Percentiles rank a stretch among this genome's conserved stretches.
These are phyloP conservation scores for Lecanosticta acicola DNA, from an alignment of 2,329 filamentous ascomycete genomes.

Conservation along the genomic window DNA sequence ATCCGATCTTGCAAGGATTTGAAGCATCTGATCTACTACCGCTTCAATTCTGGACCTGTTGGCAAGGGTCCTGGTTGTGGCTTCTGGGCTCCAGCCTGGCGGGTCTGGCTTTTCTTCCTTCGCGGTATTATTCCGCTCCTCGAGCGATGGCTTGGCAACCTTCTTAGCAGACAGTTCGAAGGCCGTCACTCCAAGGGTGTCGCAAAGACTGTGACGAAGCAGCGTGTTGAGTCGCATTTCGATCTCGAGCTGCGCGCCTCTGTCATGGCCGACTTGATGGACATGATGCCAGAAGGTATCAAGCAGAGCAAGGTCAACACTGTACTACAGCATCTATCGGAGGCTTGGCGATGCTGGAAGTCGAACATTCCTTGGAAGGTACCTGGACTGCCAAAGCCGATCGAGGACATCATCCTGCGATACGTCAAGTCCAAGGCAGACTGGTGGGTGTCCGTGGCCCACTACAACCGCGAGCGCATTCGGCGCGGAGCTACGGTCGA, in stretches of 20 bases:
- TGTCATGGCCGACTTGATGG: conserved; percentile 98
- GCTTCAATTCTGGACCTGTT: conserved; percentile 94
- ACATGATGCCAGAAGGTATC: conserved; percentile 99
- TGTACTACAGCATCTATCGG: conserved; percentile 91
- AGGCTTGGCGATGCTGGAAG: conserved; percentile 99
- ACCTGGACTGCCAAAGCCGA: conserved; percentile 87
- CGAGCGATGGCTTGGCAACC: conserved; percentile 94
- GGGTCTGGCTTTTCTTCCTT: conserved; percentile 99
- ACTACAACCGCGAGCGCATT: conserved; percentile 98
- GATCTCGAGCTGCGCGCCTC: conserved; percentile 95
- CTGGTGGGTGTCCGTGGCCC: conserved; percentile 99
- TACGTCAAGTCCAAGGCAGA: conserved; percentile 99
- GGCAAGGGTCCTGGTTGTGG: conserved; percentile 96
- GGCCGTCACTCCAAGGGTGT: conserved; percentile 98
- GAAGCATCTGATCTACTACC: conserved; percentile 98
- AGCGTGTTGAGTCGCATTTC: conserved; percentile 97
- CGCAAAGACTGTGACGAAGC: conserved; percentile 97
- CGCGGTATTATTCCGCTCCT: conserved; percentile 94
- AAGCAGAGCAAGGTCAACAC: conserved; percentile 99
- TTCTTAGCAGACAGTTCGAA: conserved; percentile 95
- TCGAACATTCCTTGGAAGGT: conserved; percentile 99
- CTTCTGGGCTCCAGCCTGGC: conserved; percentile 98
- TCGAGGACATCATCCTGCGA: conserved; percentile 96
- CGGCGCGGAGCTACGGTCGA: conserved; percentile 93
- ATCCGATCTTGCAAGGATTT: conserved; percentile 98